phyloP scores from a whole-genome alignment of 2,329 filamentous ascomycete species.

The Colletotrichum echinochloae region DNA sequence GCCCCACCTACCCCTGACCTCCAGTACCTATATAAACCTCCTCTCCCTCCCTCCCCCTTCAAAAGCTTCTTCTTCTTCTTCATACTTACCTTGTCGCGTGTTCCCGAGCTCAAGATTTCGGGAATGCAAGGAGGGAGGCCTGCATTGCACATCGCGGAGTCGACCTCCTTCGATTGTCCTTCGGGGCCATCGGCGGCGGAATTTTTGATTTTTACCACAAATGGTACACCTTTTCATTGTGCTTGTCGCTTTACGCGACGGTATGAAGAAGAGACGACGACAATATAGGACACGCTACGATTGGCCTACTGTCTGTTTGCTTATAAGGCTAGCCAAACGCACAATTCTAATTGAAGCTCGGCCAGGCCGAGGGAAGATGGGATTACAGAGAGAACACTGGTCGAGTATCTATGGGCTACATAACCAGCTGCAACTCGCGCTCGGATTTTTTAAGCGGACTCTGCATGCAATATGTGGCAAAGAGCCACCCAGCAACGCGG shows the following conservation, averaged over 20 bases:
- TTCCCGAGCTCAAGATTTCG: not conserved
- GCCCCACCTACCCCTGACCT: not conserved
- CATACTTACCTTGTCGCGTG: constrained; percentile 4
- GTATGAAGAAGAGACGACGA: not conserved
- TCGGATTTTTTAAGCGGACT: not conserved
- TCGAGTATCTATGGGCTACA: no score
- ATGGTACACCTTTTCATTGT: not conserved
- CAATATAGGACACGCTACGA: no score
- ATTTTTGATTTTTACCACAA: constrained; percentile 3
- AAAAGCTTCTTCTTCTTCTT: not conserved
- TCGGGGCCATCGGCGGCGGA: constrained; percentile 3
- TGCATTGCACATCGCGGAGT: constrained; percentile 5
- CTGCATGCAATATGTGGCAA: not conserved
- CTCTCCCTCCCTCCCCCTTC: not conserved
- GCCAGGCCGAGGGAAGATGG: no score
- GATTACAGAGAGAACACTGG: no score
- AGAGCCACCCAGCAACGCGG: not conserved
- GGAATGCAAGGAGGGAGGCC: constrained; percentile 1
- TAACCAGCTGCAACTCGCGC: no score
- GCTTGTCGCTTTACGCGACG: not conserved
- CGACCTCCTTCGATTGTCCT: constrained; percentile 4
- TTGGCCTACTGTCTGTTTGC: no score
- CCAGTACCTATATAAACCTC: not conserved
- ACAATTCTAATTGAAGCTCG: no score
- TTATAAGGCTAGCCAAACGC: no score